These are phyloP conservation scores for Cadophora malorum DNA, from an alignment of 2,329 filamentous ascomycete genomes.

Conservation along the genomic window DNA sequence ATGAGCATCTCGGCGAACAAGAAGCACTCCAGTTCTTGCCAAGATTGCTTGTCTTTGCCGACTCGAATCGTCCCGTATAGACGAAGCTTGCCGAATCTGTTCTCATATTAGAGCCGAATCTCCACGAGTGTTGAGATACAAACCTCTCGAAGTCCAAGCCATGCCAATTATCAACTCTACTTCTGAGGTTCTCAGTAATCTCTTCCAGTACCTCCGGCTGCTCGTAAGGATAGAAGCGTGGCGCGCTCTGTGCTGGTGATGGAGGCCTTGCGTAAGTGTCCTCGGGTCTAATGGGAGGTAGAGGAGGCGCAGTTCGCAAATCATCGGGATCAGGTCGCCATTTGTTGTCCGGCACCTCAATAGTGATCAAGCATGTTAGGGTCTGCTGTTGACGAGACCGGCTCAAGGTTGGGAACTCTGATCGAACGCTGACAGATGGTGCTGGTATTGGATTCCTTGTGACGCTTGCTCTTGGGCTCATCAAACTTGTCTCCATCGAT, in stretches of 20 bases:
- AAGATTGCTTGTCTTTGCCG: constrained; percentile 93
- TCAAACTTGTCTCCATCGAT: constrained; percentile 88
- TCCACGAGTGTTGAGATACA: constrained; percentile 34
- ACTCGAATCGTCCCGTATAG: constrained; percentile 90
- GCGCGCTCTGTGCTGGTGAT: constrained; percentile 58
- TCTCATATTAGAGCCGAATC: constrained; percentile 40
- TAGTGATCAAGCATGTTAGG: constrained; percentile 89
- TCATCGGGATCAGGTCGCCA: constrained; percentile 89
- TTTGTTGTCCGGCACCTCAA: constrained; percentile 91
- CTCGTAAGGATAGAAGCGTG: constrained; percentile 74
- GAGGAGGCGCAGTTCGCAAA: constrained; percentile 60
- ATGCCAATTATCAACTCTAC: constrained; percentile 98
- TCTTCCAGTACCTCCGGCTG: constrained; percentile 79
- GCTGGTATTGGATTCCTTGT: constrained; percentile 87
- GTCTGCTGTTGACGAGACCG: constrained; percentile 93
- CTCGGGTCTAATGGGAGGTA: constrained; percentile 54
- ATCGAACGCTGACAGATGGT: constrained; percentile 91
- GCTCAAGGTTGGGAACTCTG: constrained; percentile 94
- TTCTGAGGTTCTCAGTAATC: constrained; percentile 83
- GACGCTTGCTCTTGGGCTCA: constrained; percentile 70
- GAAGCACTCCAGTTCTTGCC: constrained; percentile 98
- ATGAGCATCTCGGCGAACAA: constrained; percentile 99
- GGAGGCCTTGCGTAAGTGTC: constrained; percentile 62
- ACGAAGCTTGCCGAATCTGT: constrained; percentile 87
- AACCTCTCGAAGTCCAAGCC: constrained; percentile 87